phyloP scores from a whole-genome alignment of 192 early-diverging fungal genomes.

The Dissophora ornata region DNA sequence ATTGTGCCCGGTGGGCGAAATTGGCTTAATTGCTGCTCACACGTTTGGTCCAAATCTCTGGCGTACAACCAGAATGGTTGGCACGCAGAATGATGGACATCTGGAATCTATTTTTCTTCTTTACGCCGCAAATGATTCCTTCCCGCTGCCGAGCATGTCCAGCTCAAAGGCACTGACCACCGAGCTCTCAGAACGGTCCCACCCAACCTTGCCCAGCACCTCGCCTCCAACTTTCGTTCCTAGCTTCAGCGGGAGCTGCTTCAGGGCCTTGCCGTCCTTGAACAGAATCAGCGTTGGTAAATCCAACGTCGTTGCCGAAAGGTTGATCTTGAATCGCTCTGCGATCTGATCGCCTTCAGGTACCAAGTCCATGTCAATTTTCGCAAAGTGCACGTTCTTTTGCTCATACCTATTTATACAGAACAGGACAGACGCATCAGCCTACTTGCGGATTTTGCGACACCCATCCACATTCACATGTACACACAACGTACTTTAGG shows the following conservation, averaged over 20 bases:
- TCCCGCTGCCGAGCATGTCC: constrained; percentile 46
- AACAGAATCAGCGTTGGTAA: constrained; percentile 64
- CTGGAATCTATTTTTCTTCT: too few species aligned
- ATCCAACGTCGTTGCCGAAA: constrained; percentile 63
- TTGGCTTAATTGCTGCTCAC: constrained; percentile 2
- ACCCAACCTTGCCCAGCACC: constrained; percentile 50
- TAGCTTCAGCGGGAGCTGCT: constrained; percentile 57
- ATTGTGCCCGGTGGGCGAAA: too few species aligned
- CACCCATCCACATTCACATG: background rate
- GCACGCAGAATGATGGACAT: too few species aligned
- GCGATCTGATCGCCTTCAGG: constrained; percentile 53
- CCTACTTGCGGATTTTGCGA: too few species aligned
- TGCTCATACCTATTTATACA: constrained; percentile 49
- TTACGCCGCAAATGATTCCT: constrained; percentile 35
- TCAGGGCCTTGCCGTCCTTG: constrained; percentile 60
- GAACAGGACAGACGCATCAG: too few species aligned
- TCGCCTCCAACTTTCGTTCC: constrained; percentile 45
- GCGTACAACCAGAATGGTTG: too few species aligned
- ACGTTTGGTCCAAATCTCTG: too few species aligned
- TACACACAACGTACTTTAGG: constrained; percentile 56
- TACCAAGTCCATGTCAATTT: constrained; percentile 63
- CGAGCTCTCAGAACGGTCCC: constrained; percentile 49
- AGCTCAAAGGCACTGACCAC: constrained; percentile 42
- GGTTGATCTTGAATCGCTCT: constrained; percentile 58
- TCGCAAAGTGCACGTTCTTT: constrained; percentile 55